Percentiles rank a stretch among this genome's conserved stretches.
Conservation (phyloP, 2,329 filamentous ascomycete genomes). For the Diaporthe sp. region DNA sequence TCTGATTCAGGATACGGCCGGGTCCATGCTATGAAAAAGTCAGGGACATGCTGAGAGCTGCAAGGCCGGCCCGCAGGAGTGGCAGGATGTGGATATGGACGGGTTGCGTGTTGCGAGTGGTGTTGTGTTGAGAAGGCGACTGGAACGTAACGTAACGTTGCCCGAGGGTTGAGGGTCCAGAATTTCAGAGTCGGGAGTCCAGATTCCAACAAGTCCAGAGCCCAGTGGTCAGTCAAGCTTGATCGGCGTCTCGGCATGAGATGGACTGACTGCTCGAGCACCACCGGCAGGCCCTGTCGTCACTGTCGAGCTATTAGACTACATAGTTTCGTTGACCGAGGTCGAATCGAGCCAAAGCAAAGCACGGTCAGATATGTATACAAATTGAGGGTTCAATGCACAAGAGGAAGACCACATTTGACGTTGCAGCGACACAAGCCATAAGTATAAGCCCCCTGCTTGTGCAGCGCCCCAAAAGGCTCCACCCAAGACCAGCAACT, state of each 20-base stretch:
- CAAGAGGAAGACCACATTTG: neutral
- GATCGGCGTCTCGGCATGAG: slow-evolving; percentile 13
- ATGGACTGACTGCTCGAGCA: neutral
- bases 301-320: neutral
- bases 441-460: neutral
- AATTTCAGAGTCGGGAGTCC: neutral
- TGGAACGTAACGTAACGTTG: slow-evolving; percentile 31
- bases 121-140: slow-evolving; percentile 13
- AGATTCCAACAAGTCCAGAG: neutral
- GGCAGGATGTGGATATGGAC: slow-evolving; percentile 16
- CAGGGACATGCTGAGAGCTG: slow-evolving; percentile 1
- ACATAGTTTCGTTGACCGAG: neutral
- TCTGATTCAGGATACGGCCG: slow-evolving; percentile 4
- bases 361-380: neutral
- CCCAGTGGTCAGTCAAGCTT: slow-evolving; percentile 4
- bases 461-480: neutral
- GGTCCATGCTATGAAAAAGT: neutral
- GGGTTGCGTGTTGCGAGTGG: slow-evolving; percentile 1
- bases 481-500: neutral
- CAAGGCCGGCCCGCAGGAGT: neutral
- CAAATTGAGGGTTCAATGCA: neutral
- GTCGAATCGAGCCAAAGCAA: neutral
- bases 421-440: slow-evolving; percentile 8
- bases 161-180: neutral
- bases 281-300: neutral